Evolutionary conservation across 208 protist species (phyloP).

Genomic region (Leptomonas pyrrhocoris): DNA sequence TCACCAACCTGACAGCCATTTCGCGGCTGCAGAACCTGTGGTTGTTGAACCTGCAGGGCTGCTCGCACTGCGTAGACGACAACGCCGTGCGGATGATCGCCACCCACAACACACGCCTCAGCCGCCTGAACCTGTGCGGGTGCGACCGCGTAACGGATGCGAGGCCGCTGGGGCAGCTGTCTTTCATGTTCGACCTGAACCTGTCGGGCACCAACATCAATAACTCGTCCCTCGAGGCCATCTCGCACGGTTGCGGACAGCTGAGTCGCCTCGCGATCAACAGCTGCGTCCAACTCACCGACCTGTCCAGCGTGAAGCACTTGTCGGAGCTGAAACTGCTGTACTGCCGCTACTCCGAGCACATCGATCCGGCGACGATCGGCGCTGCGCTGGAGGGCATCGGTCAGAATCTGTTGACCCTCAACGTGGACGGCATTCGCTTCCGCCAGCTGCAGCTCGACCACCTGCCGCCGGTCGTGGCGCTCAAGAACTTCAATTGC

Average conservation of each 20-base stretch:
- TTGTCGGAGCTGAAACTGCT: constrained; percentile 71
- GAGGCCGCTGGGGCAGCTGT: constrained; percentile 48
- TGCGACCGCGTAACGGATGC: constrained; percentile 69
- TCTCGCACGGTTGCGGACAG: constrained; percentile 56
- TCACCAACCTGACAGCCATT: constrained; percentile 60
- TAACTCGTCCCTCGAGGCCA: constrained; percentile 52
- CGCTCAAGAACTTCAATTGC: constrained; percentile 72
- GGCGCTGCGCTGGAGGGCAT: constrained; percentile 44
- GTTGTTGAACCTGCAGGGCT: constrained; percentile 75
- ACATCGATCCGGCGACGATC: constrained; percentile 60
- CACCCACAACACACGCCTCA: constrained; percentile 56
- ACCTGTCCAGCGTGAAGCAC: constrained; percentile 44
- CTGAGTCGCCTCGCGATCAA: constrained; percentile 78
- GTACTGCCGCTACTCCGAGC: constrained; percentile 78
- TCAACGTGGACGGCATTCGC: constrained; percentile 73
- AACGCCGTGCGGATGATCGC: constrained; percentile 58
- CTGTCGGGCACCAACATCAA: constrained; percentile 57
- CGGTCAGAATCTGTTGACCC: constrained; percentile 57
- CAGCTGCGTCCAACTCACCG: constrained; percentile 63
- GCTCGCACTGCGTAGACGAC: constrained; percentile 60
- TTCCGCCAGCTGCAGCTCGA: constrained; percentile 47
- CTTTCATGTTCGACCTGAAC: constrained; percentile 74
- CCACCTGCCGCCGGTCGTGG: constrained; percentile 28
- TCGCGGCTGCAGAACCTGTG: constrained; percentile 58
- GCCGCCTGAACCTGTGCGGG: constrained; percentile 75